Percentiles rank a stretch among this genome's conserved stretches.
Conservation (phyloP, 495 filamentous ascomycete species). For the Opeltia flavorubescens region DNA sequence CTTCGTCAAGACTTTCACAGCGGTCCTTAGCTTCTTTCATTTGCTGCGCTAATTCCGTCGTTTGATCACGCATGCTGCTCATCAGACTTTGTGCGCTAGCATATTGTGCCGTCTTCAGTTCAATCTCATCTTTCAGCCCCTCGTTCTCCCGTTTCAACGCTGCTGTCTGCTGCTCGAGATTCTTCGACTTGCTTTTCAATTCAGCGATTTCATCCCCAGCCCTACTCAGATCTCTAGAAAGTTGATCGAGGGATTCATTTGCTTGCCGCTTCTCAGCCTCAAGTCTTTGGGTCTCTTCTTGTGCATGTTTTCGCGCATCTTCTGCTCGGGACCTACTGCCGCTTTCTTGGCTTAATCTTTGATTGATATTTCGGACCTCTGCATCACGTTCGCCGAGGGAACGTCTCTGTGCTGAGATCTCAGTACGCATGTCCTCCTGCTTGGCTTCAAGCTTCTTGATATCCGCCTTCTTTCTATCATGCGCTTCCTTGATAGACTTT, state of each 20-base stretch:
- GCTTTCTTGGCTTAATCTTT: constrained; percentile 61
- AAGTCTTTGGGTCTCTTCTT: constrained; percentile 58
- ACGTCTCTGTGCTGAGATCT: constrained; percentile 54
- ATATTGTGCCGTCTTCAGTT: constrained; percentile 75
- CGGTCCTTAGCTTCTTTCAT: constrained; percentile 79
- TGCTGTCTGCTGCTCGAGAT: constrained; percentile 56
- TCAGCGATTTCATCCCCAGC: constrained; percentile 53
- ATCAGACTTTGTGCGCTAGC: constrained; percentile 72
- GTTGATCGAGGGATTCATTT: constrained; percentile 53
- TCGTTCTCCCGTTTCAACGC: constrained; percentile 50
- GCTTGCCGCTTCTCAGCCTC: constrained; percentile 69
- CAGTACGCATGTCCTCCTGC: constrained; percentile 65
- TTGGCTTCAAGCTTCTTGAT: constrained; percentile 60
- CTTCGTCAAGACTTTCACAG: constrained; percentile 82
- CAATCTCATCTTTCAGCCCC: constrained; percentile 63
- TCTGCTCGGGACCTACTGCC: constrained; percentile 58
- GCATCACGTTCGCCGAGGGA: constrained; percentile 55
- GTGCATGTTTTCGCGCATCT: constrained; percentile 52
- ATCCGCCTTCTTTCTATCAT: constrained; percentile 51
- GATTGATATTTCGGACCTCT: constrained; percentile 62
- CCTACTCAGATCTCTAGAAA: constrained; percentile 49
- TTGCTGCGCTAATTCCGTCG: constrained; percentile 75
- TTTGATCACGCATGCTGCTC: constrained; percentile 85
- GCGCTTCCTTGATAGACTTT: constrained; percentile 54
- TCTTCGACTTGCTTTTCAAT: constrained; percentile 46